phyloP scores from a whole-genome alignment of 1,139 yeast genomes.

The Saccharomycopsis hybrid region DNA sequence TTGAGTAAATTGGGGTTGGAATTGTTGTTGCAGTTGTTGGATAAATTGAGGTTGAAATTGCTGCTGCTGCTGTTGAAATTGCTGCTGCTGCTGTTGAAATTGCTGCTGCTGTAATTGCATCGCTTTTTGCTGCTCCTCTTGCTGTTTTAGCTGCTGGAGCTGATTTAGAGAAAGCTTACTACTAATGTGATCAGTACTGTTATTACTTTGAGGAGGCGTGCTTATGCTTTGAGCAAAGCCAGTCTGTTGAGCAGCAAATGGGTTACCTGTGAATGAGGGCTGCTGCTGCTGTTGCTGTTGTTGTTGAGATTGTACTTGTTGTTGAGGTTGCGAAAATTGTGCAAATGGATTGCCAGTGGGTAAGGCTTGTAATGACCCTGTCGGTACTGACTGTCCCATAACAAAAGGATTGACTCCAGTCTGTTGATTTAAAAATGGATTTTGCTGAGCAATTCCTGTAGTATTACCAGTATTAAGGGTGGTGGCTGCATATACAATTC shows the following conservation, averaged over 20 bases:
- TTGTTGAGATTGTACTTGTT: neutral
- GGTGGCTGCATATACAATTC: conserved; percentile 3
- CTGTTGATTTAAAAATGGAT: neutral
- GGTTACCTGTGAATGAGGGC: conserved; percentile 8
- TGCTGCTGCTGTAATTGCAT: conserved; percentile 1
- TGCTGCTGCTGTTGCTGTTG: neutral
- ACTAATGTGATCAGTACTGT: neutral
- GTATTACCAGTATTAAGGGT: neutral
- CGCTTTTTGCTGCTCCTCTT: conserved; percentile 6
- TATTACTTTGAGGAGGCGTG: neutral
- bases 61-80: conserved; percentile 6
- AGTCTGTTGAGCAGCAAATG: neutral
- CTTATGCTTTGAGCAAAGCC: conserved; percentile 1
- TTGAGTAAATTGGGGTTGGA: conserved; percentile 4
- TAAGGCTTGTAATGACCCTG: conserved; percentile 2
- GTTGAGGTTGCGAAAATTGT: neutral
- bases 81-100: conserved; percentile 8
- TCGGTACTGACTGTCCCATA: neutral
- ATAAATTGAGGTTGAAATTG: conserved; percentile 5
- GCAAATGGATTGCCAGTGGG: conserved; percentile 20
- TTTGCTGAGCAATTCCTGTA: conserved; percentile 10
- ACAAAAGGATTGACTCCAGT: conserved; percentile 8
- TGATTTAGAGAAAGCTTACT: conserved; percentile 17
- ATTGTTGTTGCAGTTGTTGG: conserved; percentile 10
- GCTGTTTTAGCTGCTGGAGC: conserved; percentile 16